Evolutionary conservation across 495 filamentous ascomycete genomes (phyloP).

Genomic region (Tuber borchii): DNA sequence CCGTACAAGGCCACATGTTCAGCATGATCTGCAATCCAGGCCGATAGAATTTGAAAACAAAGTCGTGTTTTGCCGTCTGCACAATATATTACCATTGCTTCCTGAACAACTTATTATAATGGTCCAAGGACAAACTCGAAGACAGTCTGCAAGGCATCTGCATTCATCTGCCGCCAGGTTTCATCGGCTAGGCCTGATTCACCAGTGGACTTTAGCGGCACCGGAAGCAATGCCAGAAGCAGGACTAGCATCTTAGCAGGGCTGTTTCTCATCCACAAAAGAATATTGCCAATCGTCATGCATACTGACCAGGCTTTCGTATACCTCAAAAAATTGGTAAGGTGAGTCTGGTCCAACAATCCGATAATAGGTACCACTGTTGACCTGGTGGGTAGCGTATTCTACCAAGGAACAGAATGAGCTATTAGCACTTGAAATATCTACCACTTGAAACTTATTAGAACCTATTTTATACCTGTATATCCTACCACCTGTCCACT

Average conservation of each 20-base stretch:
- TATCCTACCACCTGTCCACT: constrained; percentile 11
- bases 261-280: neutral
- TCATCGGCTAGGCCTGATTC: too few relatives aligned
- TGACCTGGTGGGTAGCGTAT: neutral
- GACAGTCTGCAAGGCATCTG: too few relatives aligned
- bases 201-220: constrained; percentile 1
- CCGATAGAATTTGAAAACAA: too few relatives aligned
- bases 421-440: too few relatives aligned
- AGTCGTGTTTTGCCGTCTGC: too few relatives aligned
- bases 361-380: constrained; percentile 17
- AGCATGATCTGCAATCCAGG: too few relatives aligned
- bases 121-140: neutral
- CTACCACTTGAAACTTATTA: too few relatives aligned
- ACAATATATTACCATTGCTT: too few relatives aligned
- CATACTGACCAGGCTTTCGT: constrained; percentile 21
- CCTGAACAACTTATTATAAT: too few relatives aligned
- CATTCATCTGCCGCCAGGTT: too few relatives aligned
- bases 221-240: neutral
- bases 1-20: too few relatives aligned
- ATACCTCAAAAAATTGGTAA: constrained; percentile 24
- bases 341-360: constrained; percentile 14
- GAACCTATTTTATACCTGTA: neutral
- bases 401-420: neutral
- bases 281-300: constrained; percentile 1
- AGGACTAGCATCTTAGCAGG: neutral